These are phyloP conservation scores for Pyrrhoderma noxium DNA, from an alignment of 1,284 basidiomycete genomes.

Conservation along the genomic window DNA sequence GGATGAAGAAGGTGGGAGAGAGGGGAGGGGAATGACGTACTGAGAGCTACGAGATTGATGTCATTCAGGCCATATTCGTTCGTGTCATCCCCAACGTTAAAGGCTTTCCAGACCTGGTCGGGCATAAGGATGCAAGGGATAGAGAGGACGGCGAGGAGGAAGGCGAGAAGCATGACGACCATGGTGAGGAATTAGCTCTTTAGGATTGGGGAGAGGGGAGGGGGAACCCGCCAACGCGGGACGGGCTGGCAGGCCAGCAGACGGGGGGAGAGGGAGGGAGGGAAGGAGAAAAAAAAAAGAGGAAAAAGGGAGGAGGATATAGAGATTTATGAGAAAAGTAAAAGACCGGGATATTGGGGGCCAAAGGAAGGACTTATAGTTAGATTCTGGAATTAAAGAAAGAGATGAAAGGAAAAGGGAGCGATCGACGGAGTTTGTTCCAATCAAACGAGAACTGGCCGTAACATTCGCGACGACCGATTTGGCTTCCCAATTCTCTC, in stretches of 20 bases:
- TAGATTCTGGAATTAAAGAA: not conserved
- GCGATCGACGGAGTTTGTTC: no score
- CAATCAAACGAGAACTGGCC: no score
- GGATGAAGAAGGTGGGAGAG: no score
- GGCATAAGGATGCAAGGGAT: conserved; percentile 16
- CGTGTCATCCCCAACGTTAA: conserved; percentile 17
- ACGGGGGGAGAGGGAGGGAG: conserved; percentile 1
- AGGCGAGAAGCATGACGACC: conserved; percentile 17
- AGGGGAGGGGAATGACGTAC: conserved; percentile 16
- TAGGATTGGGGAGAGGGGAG: no score
- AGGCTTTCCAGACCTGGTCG: conserved; percentile 17
- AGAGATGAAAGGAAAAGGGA: not conserved
- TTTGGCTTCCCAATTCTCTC: no score
- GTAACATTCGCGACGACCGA: no score
- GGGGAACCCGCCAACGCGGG: conserved; percentile 13
- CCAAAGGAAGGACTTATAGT: not conserved
- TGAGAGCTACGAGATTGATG: conserved; percentile 13
- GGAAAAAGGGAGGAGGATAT: not conserved
- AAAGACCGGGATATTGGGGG: conserved; percentile 9
- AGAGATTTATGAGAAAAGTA: not conserved
- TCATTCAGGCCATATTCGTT: conserved; percentile 12
- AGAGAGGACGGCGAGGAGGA: conserved; percentile 15
- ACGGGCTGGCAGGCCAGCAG: conserved; percentile 9
- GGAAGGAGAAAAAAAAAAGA: not conserved
- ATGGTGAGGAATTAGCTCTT: conserved; percentile 16